These are phyloP conservation scores for Podaxis sp. DNA, from an alignment of 768 basidiomycete species.

Conservation along the genomic window DNA sequence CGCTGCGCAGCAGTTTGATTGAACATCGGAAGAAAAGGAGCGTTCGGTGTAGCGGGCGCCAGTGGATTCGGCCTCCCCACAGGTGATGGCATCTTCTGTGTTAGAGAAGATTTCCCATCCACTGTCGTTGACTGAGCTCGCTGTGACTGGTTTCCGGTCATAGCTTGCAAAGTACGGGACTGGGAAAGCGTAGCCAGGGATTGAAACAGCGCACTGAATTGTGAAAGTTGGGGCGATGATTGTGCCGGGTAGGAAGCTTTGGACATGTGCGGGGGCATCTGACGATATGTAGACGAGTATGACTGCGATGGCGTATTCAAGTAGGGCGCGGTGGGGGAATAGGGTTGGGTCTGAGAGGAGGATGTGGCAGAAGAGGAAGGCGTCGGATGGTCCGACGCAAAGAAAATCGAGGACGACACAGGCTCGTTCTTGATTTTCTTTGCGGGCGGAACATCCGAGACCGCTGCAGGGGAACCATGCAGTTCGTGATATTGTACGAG, in stretches of 20 bases:
- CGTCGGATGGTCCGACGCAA: slow-evolving; percentile 27
- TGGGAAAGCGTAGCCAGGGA: slow-evolving; percentile 12
- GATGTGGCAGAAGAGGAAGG: not conserved
- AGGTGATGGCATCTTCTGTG: slow-evolving; percentile 14
- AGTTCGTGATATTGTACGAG: slow-evolving; percentile 27
- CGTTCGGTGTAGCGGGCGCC: slow-evolving; percentile 58
- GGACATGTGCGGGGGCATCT: slow-evolving; percentile 11
- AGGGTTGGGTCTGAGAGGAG: slow-evolving; percentile 25
- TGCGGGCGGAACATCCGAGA: slow-evolving; percentile 29
- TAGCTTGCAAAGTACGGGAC: not conserved
- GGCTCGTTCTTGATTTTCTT: slow-evolving; percentile 43
- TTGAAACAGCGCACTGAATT: slow-evolving; percentile 2
- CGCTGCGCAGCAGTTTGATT: slow-evolving; percentile 73
- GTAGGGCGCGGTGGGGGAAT: slow-evolving; percentile 18
- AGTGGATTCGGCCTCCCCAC: slow-evolving; percentile 46
- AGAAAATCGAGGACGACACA: slow-evolving; percentile 27
- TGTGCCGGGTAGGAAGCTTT: not conserved
- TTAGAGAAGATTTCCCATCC: slow-evolving; percentile 8
- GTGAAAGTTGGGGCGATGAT: not conserved
- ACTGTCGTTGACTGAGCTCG: not conserved
- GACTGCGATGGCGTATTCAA: slow-evolving; percentile 3
- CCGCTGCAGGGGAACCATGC: slow-evolving; percentile 16
- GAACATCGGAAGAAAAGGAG: slow-evolving; percentile 69
- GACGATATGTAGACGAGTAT: slow-evolving; percentile 8
- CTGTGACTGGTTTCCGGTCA: slow-evolving; percentile 7